These are phyloP conservation scores for Monilinia polystroma DNA, from an alignment of 2,329 filamentous ascomycete genomes.

Conservation along the genomic window DNA sequence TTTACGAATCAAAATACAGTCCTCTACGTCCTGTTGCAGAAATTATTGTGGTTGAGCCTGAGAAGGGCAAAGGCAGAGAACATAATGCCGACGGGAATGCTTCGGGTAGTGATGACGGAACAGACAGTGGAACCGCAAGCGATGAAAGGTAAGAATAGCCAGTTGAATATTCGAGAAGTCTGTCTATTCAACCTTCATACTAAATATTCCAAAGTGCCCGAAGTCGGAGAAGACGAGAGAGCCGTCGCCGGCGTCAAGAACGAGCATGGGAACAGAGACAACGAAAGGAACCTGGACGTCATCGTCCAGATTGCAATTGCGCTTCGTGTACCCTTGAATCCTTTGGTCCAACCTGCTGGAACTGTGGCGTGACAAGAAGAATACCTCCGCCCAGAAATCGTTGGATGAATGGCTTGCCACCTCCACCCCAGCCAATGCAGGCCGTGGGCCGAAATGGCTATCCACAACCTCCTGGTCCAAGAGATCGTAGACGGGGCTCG, in stretches of 20 bases:
- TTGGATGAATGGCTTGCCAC: constrained; percentile 27
- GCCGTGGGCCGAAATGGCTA: constrained; percentile 29
- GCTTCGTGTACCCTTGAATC: constrained; percentile 42
- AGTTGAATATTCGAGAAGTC: background rate
- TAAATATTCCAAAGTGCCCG: constrained; percentile 32
- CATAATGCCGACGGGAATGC: constrained; percentile 34
- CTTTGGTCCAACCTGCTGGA: constrained; percentile 45
- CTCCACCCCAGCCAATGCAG: constrained; percentile 28
- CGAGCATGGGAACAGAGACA: constrained; percentile 43
- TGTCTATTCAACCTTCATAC: constrained; percentile 1
- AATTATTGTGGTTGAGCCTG: constrained; percentile 31
- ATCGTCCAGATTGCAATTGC: constrained; percentile 48
- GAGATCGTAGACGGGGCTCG: constrained; percentile 29
- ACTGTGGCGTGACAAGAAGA: constrained; percentile 42
- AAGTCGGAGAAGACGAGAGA: constrained; percentile 41
- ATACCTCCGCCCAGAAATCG: constrained; percentile 33
- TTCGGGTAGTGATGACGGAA: constrained; percentile 36
- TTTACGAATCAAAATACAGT: constrained; percentile 50
- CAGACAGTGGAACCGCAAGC: constrained; percentile 42
- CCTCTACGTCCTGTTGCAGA: constrained; percentile 48
- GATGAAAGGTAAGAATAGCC: constrained; percentile 40
- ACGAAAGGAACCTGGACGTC: constrained; percentile 47
- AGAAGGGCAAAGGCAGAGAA: constrained; percentile 48
- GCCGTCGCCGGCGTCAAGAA: constrained; percentile 41
- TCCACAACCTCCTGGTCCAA: constrained; percentile 26